Percentiles rank a stretch among this genome's conserved stretches.
Conservation (phyloP, 2,329 filamentous ascomycete species). For the Neofusicoccum sp. region DNA sequence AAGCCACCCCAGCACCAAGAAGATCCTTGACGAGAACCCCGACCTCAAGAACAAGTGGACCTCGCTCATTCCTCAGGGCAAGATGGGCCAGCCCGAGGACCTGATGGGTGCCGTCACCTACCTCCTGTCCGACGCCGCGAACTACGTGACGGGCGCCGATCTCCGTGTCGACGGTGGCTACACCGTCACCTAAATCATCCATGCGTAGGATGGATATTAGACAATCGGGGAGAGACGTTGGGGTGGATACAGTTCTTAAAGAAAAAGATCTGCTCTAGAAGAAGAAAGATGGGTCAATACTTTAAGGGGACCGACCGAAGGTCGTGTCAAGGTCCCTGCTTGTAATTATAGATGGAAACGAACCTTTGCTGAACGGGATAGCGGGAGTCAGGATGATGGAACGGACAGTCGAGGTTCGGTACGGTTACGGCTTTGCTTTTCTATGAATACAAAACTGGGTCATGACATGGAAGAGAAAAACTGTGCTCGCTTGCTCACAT, state of each 20-base stretch:
- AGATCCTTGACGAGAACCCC: slow-evolving; percentile 91
- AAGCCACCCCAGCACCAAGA: slow-evolving; percentile 65
- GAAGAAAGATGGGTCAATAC: background rate
- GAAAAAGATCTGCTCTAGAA: too few relatives aligned
- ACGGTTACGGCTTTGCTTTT: background rate
- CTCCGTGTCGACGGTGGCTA: slow-evolving; percentile 86
- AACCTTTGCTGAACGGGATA: background rate
- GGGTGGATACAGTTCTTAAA: background rate
- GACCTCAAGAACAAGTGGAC: slow-evolving; percentile 89
- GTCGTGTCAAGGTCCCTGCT: background rate
- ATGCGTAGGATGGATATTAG: background rate
- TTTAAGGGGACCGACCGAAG: background rate
- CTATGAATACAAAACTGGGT: background rate
- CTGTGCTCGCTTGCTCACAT: too few relatives aligned
- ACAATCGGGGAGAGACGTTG: background rate
- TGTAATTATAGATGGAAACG: background rate
- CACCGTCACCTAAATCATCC: slow-evolving; percentile 64
- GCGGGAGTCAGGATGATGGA: background rate
- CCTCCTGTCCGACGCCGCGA: slow-evolving; percentile 70
- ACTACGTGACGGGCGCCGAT: slow-evolving; percentile 61
- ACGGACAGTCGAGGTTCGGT: background rate
- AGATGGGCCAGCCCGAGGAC: slow-evolving; percentile 89
- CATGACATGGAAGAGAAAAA: background rate
- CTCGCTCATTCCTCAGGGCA: slow-evolving; percentile 84
- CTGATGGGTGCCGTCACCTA: slow-evolving; percentile 92